Evolutionary conservation across 192 early-diverging fungal genomes (phyloP).

Genomic region (Coemansia sp.): DNA sequence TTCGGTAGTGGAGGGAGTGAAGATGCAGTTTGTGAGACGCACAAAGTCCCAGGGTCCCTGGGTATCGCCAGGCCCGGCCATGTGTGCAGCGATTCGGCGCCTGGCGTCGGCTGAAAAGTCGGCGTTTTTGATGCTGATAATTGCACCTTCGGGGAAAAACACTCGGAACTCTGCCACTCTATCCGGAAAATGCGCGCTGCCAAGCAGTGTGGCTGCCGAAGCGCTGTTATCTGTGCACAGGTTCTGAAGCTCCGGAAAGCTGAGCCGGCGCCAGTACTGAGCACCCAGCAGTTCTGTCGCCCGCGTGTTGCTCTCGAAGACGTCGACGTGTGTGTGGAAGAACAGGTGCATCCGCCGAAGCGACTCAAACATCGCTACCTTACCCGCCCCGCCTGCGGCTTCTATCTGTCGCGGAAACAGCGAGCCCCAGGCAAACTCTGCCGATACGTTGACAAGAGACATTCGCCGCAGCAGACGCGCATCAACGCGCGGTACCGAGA

Average conservation of each 20-base stretch:
- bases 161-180: constrained; percentile 4
- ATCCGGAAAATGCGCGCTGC: neutral
- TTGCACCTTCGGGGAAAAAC: constrained; percentile 2
- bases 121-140: neutral
- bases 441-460: constrained; percentile 5
- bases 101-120: neutral
- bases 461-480: neutral
- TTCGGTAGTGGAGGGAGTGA: neutral
- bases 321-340: constrained; percentile 1
- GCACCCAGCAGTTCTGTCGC: neutral
- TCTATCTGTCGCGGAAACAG: neutral
- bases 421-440: neutral
- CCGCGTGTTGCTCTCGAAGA: neutral
- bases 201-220: neutral
- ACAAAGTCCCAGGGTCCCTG: constrained; percentile 4
- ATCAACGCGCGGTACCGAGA: neutral
- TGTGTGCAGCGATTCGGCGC: neutral
- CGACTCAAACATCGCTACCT: constrained; percentile 2
- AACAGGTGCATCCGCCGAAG: constrained; percentile 6
- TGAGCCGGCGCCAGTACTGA: neutral
- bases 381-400: neutral
- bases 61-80: neutral
- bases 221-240: constrained; percentile 5
- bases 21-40: constrained; percentile 5
- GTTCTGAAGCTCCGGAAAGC: neutral